Conservation (phyloP, 1,284 basidiomycete species). For the Malassezia slooffiae region DNA sequence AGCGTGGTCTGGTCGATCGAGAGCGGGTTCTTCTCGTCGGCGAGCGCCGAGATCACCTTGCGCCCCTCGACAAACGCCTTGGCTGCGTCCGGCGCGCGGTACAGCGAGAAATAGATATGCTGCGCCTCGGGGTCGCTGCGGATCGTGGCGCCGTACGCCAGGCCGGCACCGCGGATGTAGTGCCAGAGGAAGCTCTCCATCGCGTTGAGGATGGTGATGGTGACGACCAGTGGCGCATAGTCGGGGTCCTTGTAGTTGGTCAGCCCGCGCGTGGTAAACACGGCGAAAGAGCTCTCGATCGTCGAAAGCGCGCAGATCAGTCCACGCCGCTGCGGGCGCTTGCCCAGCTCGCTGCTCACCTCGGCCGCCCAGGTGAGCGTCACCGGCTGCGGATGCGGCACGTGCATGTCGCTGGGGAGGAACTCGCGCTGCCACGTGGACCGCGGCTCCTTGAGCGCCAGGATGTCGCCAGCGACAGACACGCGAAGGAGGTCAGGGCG, state of each 20-base stretch:
- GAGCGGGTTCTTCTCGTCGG: conserved; percentile 48
- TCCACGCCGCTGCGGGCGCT: conserved; percentile 59
- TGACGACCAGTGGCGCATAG: conserved; percentile 71
- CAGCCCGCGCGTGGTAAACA: conserved; percentile 63
- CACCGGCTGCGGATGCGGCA: not conserved
- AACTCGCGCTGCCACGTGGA: conserved; percentile 33
- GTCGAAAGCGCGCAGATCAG: conserved; percentile 78
- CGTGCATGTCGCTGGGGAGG: conserved; percentile 7
- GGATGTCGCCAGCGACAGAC: conserved; percentile 73
- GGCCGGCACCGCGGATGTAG: conserved; percentile 38
- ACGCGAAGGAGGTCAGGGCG: conserved; percentile 72
- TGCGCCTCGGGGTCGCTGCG: conserved; percentile 71
- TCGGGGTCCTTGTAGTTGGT: conserved; percentile 57
- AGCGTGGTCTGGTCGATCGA: conserved; percentile 66
- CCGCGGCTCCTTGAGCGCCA: conserved; percentile 61
- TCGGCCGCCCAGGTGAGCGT: conserved; percentile 59
- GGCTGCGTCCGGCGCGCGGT: conserved; percentile 69
- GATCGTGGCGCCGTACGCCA: conserved; percentile 79
- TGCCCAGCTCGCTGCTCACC: conserved; percentile 66
- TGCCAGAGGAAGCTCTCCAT: conserved; percentile 87
- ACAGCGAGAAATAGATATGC: conserved; percentile 64
- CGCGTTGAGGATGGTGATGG: conserved; percentile 77
- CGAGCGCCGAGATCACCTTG: conserved; percentile 44
- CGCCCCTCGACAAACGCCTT: conserved; percentile 72
- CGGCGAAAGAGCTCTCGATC: conserved; percentile 83